A percentile compares a stretch with the other conserved stretches of the same genome.
phyloP scores from a whole-genome alignment of 148 eudicot genomes.

The Cornus suecica region DNA sequence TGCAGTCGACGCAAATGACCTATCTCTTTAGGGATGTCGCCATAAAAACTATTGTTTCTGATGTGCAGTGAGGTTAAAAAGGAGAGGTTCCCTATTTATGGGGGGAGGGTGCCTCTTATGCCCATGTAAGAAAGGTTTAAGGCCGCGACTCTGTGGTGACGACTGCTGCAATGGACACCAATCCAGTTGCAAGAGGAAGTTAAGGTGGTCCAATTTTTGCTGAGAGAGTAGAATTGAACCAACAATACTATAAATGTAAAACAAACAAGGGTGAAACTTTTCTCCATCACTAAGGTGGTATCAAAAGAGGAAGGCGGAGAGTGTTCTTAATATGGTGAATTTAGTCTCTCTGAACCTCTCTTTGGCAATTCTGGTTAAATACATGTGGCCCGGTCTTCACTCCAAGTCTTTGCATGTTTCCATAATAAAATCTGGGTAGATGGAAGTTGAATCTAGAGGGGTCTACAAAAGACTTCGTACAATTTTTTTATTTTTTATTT shows the following conservation, averaged over 20 bases:
- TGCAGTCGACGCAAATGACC: constrained; percentile 1
- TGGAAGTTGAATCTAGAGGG: too few species aligned
- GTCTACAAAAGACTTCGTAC: too few species aligned
- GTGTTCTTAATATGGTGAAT: too few species aligned
- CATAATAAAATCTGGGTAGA: too few species aligned
- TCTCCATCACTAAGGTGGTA: neutral
- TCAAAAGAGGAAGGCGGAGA: too few species aligned
- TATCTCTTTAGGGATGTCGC: neutral
- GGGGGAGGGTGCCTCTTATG: constrained; percentile 7
- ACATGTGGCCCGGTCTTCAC: too few species aligned
- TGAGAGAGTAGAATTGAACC: neutral
- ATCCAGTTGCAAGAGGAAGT: constrained; percentile 9
- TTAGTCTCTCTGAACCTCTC: too few species aligned
- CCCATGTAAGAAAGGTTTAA: constrained; percentile 3
- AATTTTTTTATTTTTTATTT: too few species aligned
- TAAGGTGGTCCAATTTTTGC: neutral
- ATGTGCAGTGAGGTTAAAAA: constrained; percentile 6
- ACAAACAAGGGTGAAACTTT: neutral
- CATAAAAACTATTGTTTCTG: constrained; percentile 8
- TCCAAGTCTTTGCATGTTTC: too few species aligned
- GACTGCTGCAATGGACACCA: constrained; percentile 8
- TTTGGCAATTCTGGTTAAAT: too few species aligned
- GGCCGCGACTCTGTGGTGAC: constrained; percentile 12
- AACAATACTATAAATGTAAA: neutral
- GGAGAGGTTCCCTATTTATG: constrained; percentile 14